Evolutionary conservation across 257 asterid genomes (phyloP), one percentile per base, ranked within the genome.

Genomic region (Eucommia ulmoides): DNA sequence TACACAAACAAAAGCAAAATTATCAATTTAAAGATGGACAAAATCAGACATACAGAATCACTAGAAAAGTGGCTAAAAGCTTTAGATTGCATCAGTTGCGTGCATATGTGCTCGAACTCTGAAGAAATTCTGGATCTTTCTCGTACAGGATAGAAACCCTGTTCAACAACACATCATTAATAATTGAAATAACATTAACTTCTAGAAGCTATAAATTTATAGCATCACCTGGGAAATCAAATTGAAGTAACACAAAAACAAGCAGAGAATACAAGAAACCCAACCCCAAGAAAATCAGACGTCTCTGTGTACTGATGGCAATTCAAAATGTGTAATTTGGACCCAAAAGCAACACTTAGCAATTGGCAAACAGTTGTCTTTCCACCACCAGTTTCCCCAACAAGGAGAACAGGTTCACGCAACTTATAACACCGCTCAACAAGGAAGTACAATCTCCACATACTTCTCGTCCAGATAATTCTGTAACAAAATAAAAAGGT

Each of bases 341-440:
- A 80, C 41, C 67, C 70, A 79, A 76, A 47, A 64, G 71, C 59
- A 62, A 45, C 58, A 67, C 98, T 89, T 47, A 89, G 94, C 83
- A 89, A 67, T 71, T 89, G 98, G 38, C 96, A 83, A 35, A 85
- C 84, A 20, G 94, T 85, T 26, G 98, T 89, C 71, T 89, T 89
- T 60, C 98, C 98, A 55, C 98, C 96, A 52, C 98, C 98, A 41
- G 98, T 89, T 76, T 89, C 98, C 54, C 98, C 98, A 52, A 89
- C 86, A 61, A 89, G 94, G 69, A 89, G 96, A 44, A 89, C 98
- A 62, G 98, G 98, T 63, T 89, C 96, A 41, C 93, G 94, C 88
- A 89, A 67, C 77, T 58, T 47, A 55, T 78, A 89, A 70, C 98
- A 89, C 59, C 93, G 92, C 60, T 89, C 80, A 5, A 89, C 77